Conservation (phyloP, 306 rosid genomes). For the Dicorynia guianensis region DNA sequence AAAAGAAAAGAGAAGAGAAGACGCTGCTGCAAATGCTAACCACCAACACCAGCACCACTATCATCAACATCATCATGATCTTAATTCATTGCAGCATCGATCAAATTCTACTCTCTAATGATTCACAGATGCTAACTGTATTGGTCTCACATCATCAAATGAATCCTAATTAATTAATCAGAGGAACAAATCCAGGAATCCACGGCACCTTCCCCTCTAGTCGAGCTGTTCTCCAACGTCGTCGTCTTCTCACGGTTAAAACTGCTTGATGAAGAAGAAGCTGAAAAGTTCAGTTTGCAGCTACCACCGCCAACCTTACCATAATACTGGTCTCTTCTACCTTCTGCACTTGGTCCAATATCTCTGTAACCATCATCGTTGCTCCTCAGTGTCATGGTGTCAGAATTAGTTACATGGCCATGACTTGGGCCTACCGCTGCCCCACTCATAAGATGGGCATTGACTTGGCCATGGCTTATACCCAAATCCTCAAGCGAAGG, state of each 20-base stretch:
- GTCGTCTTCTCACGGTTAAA: constrained; percentile 55
- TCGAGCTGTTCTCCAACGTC: constrained; percentile 47
- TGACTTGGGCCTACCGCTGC: background rate
- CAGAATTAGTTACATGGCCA: constrained; percentile 18
- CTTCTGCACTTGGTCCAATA: constrained; percentile 11
- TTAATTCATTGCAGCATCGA: constrained; percentile 41
- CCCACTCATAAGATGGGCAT: constrained; percentile 34
- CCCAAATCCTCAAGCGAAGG: constrained; percentile 53
- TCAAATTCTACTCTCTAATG: constrained; percentile 48
- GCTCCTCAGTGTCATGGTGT: constrained; percentile 20
- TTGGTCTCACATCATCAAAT: constrained; percentile 31
- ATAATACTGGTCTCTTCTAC: constrained; percentile 22
- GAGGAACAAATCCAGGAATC: constrained; percentile 83
- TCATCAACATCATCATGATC: constrained; percentile 40
- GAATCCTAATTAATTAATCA: constrained; percentile 44
- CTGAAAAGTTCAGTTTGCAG: constrained; percentile 55
- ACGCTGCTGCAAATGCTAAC: constrained; percentile 52
- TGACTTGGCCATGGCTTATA: constrained; percentile 40
- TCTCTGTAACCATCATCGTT: constrained; percentile 16
- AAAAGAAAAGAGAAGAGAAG: constrained; percentile 13
- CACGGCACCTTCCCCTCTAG: constrained; percentile 63
- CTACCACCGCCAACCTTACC: constrained; percentile 32
- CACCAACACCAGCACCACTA: constrained; percentile 46
- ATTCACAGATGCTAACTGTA: constrained; percentile 39
- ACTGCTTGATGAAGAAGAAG: constrained; percentile 46